Conservation (phyloP, 257 asterid species). For the Datura wrightii region DNA sequence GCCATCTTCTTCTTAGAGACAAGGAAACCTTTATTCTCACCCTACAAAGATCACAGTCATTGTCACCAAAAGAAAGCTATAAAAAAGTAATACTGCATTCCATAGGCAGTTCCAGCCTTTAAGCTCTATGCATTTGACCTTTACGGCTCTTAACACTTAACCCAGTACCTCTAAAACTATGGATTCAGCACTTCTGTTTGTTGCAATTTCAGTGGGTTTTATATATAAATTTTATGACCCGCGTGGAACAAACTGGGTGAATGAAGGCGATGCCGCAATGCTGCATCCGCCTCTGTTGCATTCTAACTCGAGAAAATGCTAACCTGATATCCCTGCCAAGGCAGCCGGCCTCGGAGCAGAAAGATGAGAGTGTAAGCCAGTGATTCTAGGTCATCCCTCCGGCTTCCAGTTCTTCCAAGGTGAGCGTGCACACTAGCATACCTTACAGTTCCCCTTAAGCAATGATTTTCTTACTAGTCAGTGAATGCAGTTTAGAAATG, state of each 20-base stretch:
- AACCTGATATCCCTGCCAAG: slow-evolving; percentile 73
- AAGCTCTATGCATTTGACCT: background rate
- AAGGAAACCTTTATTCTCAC: slow-evolving; percentile 61
- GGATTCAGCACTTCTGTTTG: background rate
- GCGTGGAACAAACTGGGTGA: background rate
- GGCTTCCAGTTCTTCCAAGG: slow-evolving; percentile 67
- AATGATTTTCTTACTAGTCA: slow-evolving; percentile 36
- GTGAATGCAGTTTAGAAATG: slow-evolving; percentile 9
- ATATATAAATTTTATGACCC: background rate
- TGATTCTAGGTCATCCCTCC: slow-evolving; percentile 70
- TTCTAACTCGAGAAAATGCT: slow-evolving; percentile 27
- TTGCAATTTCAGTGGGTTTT: background rate
- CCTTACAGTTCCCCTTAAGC: slow-evolving; percentile 63
- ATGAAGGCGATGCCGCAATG: background rate
- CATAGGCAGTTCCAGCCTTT: background rate
- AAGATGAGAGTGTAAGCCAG: slow-evolving; percentile 65
- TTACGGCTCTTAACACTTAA: background rate
- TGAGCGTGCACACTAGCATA: slow-evolving; percentile 76
- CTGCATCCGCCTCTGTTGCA: background rate
- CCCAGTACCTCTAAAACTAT: background rate
- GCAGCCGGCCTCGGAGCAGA: slow-evolving; percentile 63
- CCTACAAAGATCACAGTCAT: slow-evolving; percentile 41
- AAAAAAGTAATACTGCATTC: background rate
- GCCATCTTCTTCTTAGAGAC: slow-evolving; percentile 68
- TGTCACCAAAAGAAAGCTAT: slow-evolving; percentile 24